These are phyloP conservation scores for Paracamarosporium sp. DNA, from an alignment of 2,329 filamentous ascomycete genomes.

Conservation along the genomic window DNA sequence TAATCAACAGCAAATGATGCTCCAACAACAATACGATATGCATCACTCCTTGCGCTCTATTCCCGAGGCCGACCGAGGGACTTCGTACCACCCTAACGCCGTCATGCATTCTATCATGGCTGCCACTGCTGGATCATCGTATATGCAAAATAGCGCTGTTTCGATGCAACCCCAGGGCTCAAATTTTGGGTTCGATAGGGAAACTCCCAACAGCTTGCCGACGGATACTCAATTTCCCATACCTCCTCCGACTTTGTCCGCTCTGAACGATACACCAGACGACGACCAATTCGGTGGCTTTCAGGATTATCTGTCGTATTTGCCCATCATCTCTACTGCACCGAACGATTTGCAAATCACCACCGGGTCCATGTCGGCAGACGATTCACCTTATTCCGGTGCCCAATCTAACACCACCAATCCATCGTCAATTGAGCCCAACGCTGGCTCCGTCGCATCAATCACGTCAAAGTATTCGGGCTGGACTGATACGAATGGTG, in stretches of 20 bases:
- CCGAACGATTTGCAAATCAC: conserved; percentile 37
- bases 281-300: conserved; percentile 33
- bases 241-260: conserved; percentile 26
- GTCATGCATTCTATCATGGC: conserved; percentile 48
- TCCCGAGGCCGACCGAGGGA: conserved; percentile 37
- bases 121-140: conserved; percentile 39
- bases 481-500: conserved; percentile 41
- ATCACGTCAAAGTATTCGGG: conserved; percentile 45
- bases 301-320: conserved; percentile 37
- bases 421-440: conserved; percentile 41
- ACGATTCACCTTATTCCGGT: conserved; percentile 45
- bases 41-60: conserved; percentile 41
- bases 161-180: conserved; percentile 31
- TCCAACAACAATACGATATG: conserved; percentile 44
- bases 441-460: conserved; percentile 41
- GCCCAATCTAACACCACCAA: conserved; percentile 36
- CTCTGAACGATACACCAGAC: conserved; percentile 27
- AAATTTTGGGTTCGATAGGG: conserved; percentile 32
- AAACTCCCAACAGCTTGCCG: conserved; percentile 27
- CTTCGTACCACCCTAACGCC: conserved; percentile 35
- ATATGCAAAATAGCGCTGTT: conserved; percentile 37
- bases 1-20: conserved; percentile 29
- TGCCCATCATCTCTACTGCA: conserved; percentile 29
- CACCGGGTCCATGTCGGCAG: conserved; percentile 38
- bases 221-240: conserved; percentile 34